These are phyloP conservation scores for Saccharomyces kudriavzevii DNA, from an alignment of 805 yeast genomes.

Conservation along the genomic window DNA sequence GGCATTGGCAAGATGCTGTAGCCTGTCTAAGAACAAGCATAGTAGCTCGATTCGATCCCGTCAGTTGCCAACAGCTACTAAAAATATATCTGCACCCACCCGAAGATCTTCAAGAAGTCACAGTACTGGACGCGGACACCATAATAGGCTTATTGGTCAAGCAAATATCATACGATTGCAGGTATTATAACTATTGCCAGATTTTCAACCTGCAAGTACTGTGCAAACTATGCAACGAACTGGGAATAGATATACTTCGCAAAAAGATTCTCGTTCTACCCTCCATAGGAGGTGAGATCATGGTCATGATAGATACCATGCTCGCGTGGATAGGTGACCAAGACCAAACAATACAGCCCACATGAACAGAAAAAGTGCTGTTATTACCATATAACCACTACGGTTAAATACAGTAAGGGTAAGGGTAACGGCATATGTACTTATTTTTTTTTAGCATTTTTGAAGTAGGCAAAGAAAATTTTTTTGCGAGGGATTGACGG, in stretches of 20 bases:
- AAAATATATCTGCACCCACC: slow-evolving; percentile 29
- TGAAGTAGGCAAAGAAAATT: background rate
- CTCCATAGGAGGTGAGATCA: slow-evolving; percentile 17
- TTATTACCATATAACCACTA: background rate
- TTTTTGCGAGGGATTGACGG: background rate
- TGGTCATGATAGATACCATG: slow-evolving; percentile 14
- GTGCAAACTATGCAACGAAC: slow-evolving; percentile 27
- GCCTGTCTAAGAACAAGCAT: slow-evolving; percentile 48
- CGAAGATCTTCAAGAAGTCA: background rate
- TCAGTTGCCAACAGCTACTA: slow-evolving; percentile 45
- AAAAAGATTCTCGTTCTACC: slow-evolving; percentile 18
- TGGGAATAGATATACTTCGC: slow-evolving; percentile 18
- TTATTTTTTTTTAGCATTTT: background rate
- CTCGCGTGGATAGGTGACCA: slow-evolving; percentile 14
- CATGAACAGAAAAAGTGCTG: background rate
- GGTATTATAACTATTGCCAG: slow-evolving; percentile 57
- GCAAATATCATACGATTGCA: slow-evolving; percentile 50
- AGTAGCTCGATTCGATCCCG: slow-evolving; percentile 53
- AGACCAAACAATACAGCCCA: background rate
- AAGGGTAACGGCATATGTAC: background rate
- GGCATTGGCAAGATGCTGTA: slow-evolving; percentile 40
- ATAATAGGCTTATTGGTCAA: slow-evolving; percentile 39
- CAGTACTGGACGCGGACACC: slow-evolving; percentile 29
- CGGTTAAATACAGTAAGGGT: background rate
- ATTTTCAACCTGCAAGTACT: slow-evolving; percentile 38